Conservation (phyloP, 176 grass and related monocot genomes). For the Lolium multiflorum region DNA sequence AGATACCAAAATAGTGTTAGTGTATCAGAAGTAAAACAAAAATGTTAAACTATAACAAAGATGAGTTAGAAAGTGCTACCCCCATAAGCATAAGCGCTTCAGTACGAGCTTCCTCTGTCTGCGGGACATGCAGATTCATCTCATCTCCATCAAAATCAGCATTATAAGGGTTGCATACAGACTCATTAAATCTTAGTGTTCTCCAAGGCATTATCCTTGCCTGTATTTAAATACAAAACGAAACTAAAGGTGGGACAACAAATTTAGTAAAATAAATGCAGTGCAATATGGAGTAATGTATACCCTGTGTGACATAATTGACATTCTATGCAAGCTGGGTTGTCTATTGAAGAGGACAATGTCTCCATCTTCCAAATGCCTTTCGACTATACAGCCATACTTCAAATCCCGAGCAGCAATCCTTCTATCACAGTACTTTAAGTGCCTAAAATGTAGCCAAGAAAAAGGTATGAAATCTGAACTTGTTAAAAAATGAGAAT, state of each 20-base stretch:
- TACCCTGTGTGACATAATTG: slow-evolving; percentile 96
- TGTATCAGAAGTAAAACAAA: slow-evolving; percentile 28
- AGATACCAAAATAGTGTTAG: slow-evolving; percentile 13
- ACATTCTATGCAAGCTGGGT: slow-evolving; percentile 98
- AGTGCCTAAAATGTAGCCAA: slow-evolving; percentile 58
- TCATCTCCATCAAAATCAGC: slow-evolving; percentile 99
- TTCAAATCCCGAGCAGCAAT: slow-evolving; percentile 82
- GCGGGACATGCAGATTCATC: slow-evolving; percentile 99
- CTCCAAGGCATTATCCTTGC: slow-evolving; percentile 98
- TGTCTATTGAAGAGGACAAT: slow-evolving; percentile 97
- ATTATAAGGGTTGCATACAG: slow-evolving; percentile 98
- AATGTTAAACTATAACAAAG: slow-evolving; percentile 35
- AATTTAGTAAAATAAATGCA: slow-evolving; percentile 28
- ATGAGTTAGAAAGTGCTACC: slow-evolving; percentile 62
- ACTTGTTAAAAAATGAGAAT: slow-evolving; percentile 32
- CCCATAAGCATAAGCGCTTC: slow-evolving; percentile 99
- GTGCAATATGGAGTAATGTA: slow-evolving; percentile 25
- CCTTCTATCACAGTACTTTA: slow-evolving; percentile 83
- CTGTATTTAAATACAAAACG: slow-evolving; percentile 54
- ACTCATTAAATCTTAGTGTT: slow-evolving; percentile 99
- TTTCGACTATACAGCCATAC: slow-evolving; percentile 83
- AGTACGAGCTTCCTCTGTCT: slow-evolving; percentile 99
- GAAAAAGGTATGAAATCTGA: slow-evolving; percentile 24
- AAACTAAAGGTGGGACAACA: slow-evolving; percentile 31
- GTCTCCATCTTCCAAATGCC: slow-evolving; percentile 98